Conservation (phyloP, 805 yeast genomes). For the Maudiozyma turicensis region DNA sequence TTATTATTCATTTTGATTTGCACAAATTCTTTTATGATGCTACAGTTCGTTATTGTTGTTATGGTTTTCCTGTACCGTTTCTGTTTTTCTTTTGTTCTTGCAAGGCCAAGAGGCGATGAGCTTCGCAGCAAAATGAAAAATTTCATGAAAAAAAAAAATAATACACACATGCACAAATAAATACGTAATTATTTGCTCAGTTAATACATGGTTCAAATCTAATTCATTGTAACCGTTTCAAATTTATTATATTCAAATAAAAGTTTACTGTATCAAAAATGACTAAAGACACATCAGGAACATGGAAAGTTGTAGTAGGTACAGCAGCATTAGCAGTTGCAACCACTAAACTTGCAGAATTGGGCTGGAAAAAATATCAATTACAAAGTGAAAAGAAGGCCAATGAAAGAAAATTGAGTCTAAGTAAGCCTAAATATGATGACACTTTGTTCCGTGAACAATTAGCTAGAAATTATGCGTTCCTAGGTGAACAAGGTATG, state of each 20-base stretch:
- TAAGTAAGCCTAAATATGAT: slow-evolving; percentile 28
- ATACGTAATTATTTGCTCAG: background rate
- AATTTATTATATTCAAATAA: background rate
- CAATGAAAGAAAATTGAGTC: background rate
- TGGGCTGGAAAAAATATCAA: slow-evolving; percentile 18
- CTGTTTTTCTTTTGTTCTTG: background rate
- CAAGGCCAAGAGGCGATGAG: background rate
- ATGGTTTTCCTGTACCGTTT: background rate
- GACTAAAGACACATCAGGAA: slow-evolving; percentile 4
- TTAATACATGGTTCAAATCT: background rate
- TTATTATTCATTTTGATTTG: no score
- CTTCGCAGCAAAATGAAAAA: background rate
- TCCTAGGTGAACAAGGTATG: slow-evolving; percentile 81
- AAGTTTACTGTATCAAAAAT: background rate
- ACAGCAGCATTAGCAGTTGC: slow-evolving; percentile 28
- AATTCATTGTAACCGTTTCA: background rate
- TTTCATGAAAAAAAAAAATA: background rate
- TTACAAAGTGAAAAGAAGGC: background rate
- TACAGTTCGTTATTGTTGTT: background rate
- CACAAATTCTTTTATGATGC: background rate
- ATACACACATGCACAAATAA: background rate
- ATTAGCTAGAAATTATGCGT: slow-evolving; percentile 87
- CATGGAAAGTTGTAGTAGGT: slow-evolving; percentile 25
- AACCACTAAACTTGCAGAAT: slow-evolving; percentile 24
- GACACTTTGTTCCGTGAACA: slow-evolving; percentile 83